These are phyloP conservation scores for Cystobasidium slooffiae DNA, from an alignment of 1,284 basidiomycete species.

Conservation along the genomic window DNA sequence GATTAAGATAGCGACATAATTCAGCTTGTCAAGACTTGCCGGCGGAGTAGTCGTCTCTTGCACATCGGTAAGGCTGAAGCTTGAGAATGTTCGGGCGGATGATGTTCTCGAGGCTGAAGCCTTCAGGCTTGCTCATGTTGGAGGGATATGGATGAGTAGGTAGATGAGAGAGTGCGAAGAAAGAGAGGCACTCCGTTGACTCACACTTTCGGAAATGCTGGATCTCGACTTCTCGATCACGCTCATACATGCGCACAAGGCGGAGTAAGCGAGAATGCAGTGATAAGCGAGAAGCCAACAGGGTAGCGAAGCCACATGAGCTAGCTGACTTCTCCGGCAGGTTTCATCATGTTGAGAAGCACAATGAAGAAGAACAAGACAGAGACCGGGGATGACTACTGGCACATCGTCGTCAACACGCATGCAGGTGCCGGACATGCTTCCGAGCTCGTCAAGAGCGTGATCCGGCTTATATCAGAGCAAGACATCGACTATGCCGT, in stretches of 20 bases:
- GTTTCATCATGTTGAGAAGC: too few relatives aligned
- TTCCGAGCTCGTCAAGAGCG: constrained; percentile 8
- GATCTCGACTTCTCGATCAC: constrained; percentile 2
- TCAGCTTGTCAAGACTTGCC: constrained; percentile 59
- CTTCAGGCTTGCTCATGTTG: constrained; percentile 37
- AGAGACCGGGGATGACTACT: not conserved
- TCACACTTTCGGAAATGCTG: not conserved
- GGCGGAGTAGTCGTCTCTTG: constrained; percentile 90
- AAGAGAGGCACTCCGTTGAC: not conserved
- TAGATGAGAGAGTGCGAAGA: not conserved
- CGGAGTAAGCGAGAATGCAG: not conserved
- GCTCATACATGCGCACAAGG: not conserved
- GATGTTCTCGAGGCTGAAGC: constrained; percentile 36
- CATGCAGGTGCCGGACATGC: constrained; percentile 6
- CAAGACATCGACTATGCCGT: constrained; percentile 12
- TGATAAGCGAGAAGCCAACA: constrained; percentile 6
- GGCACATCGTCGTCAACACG: constrained; percentile 27
- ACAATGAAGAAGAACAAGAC: not conserved
- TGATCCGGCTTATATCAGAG: constrained; percentile 10
- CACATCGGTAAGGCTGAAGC: constrained; percentile 91
- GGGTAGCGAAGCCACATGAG: not conserved
- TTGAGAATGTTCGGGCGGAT: constrained; percentile 75
- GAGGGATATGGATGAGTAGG: not conserved
- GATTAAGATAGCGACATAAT: not conserved
- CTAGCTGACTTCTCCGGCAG: not conserved